A percentile compares a stretch with the other conserved stretches of the same genome.
Conservation (phyloP, 805 yeast species). For the Pichia rugopelliculosa region DNA sequence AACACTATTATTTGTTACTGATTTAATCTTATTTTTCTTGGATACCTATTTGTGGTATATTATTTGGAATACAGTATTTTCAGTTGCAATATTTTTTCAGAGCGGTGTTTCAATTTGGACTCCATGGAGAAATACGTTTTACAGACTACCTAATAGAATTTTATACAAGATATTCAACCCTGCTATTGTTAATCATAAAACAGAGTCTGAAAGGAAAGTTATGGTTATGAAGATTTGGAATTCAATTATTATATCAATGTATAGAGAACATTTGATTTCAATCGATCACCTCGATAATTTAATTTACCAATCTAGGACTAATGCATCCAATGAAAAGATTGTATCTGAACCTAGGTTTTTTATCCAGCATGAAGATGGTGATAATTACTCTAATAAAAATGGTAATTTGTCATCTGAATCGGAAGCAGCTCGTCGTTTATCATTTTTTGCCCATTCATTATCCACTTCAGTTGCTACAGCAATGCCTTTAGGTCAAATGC, state of each 20-base stretch:
- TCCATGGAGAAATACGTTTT: slow-evolving; percentile 79
- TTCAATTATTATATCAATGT: slow-evolving; percentile 75
- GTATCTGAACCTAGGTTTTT: slow-evolving; percentile 72
- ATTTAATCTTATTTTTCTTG: slow-evolving; percentile 61
- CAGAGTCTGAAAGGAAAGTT: slow-evolving; percentile 38
- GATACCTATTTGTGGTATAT: slow-evolving; percentile 87
- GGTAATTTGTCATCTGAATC: slow-evolving; percentile 53
- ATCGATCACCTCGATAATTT: slow-evolving; percentile 65
- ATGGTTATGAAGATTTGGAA: slow-evolving; percentile 75
- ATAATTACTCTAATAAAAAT: slow-evolving; percentile 34
- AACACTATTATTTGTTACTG: slow-evolving; percentile 47
- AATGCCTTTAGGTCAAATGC: slow-evolving; percentile 59
- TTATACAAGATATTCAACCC: slow-evolving; percentile 58
- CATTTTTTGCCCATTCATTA: slow-evolving; percentile 84
- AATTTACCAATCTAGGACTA: slow-evolving; percentile 43
- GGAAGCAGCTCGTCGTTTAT: slow-evolving; percentile 76
- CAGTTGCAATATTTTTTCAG: slow-evolving; percentile 58
- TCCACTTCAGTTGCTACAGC: slow-evolving; percentile 82
- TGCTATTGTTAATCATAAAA: slow-evolving; percentile 25
- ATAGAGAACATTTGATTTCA: slow-evolving; percentile 69
- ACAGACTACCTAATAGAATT: slow-evolving; percentile 70
- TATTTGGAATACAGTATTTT: slow-evolving; percentile 67
- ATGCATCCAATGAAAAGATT: slow-evolving; percentile 32
- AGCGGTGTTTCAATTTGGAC: slow-evolving; percentile 81
- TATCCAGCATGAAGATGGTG: slow-evolving; percentile 73